Evolutionary conservation across 495 filamentous ascomycete genomes (phyloP).

Genomic region (Delitschia confertaspora): DNA sequence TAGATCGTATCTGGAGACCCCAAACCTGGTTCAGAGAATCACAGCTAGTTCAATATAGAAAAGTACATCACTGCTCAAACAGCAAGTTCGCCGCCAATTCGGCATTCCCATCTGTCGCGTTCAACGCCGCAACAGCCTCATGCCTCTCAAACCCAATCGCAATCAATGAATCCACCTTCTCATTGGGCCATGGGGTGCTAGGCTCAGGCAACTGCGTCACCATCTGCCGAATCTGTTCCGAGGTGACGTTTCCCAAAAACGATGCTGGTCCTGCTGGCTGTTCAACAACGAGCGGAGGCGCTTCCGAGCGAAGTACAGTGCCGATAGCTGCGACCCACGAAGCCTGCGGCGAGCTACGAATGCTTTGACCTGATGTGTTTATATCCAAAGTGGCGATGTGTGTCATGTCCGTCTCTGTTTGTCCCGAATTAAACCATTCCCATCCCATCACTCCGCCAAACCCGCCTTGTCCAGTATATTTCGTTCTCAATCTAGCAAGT

Average conservation of each 20-base stretch:
- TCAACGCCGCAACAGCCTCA: conserved; percentile 69
- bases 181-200: conserved; percentile 44
- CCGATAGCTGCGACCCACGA: conserved; percentile 17
- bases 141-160: conserved; percentile 71
- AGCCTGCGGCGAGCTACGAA: conserved; percentile 15
- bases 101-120: conserved; percentile 75
- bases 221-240: conserved; percentile 21
- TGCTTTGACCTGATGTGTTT: too few relatives aligned
- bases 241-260: conserved; percentile 7
- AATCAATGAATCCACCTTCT: conserved; percentile 61
- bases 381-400: conserved; percentile 14
- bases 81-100: conserved; percentile 79
- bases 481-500: conserved; percentile 4
- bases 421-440: conserved; percentile 40
- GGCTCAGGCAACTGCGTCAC: conserved; percentile 18
- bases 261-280: not conserved
- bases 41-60: too few relatives aligned
- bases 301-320: conserved; percentile 2
- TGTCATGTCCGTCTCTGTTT: conserved; percentile 31
- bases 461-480: conserved; percentile 31
- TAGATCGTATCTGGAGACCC: too few relatives aligned
- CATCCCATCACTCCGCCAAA: conserved; percentile 44
- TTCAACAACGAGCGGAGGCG: conserved; percentile 10
- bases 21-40: too few relatives aligned
- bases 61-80: conserved; percentile 48